Evolutionary conservation across 345 rosid genomes (phyloP), one percentile per base, ranked within the genome.

Genomic region (Aurinia saxatilis): DNA sequence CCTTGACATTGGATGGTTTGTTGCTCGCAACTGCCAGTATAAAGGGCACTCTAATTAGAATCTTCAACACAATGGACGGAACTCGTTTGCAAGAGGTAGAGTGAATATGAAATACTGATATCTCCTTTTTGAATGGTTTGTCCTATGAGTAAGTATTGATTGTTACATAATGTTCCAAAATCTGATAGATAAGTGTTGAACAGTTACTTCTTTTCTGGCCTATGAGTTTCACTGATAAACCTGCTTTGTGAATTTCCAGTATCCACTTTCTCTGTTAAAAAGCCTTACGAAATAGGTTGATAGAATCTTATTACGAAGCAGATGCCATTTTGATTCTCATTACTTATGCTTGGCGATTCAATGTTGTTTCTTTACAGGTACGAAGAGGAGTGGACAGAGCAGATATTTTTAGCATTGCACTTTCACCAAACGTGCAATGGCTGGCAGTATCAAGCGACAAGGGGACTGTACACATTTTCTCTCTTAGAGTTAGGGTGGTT

Each of bases 1-100:
- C 90, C 66, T 68, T 91, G 78, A 85, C 98, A 4, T 51, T 78
- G 77, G 98, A 91, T 69, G 98, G 96, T 67, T 70, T 85, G 50
- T 82, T 91, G 65, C 98, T 91, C 10, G 96, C 96, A 15, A 91
- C 95, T 68, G 95, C 96, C 12, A 91, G 96, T 79, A 75, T 81
- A 30, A 88, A 73, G 73, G 98, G 96, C 49, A 91, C 96, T 13
- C 75, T 91, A 76, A 81, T 84, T 51, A 84, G 98, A 78, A 88
- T 91, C 67, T 91, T 84, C 77, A 91, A 88, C 76, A 88, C 96
- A 8, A 71, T 91, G 86, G 98, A 91, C 54, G 98, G 98, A 37
- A 82, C 90, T 73, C 81, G 73, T 51, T 70, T 84, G 72, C 96
- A 86, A 75, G 96, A 91, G 96, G 96, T 91, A 80, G 13, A 3